Conservation (phyloP, 768 basidiomycete species). For the Trametes meyenii region DNA sequence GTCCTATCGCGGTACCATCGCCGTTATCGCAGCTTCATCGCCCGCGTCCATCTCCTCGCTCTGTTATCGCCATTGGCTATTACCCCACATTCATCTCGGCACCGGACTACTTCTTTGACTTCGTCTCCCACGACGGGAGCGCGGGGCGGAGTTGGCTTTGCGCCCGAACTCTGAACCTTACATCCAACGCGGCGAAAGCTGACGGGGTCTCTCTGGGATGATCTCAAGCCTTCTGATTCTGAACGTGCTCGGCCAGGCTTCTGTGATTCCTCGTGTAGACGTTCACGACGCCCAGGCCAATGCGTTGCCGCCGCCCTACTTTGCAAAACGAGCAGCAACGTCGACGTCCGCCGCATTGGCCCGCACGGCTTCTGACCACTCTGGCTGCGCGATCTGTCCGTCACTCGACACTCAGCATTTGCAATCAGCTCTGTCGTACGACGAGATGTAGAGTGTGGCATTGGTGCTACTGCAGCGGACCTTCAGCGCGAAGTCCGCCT, state of each 20-base stretch:
- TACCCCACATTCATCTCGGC: slow-evolving; percentile 20
- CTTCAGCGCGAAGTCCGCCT: slow-evolving; percentile 1
- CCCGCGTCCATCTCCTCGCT: not conserved
- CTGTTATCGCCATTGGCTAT: slow-evolving; percentile 21
- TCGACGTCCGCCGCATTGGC: not conserved
- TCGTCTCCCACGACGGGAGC: slow-evolving; percentile 7
- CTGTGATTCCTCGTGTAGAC: slow-evolving; percentile 10
- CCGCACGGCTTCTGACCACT: not conserved
- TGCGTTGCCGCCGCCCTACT: not conserved
- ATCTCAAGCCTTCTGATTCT: slow-evolving; percentile 13
- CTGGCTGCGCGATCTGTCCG: not conserved
- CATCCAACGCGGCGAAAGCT: slow-evolving; percentile 4
- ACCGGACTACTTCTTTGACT: slow-evolving; percentile 13
- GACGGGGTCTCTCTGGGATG: slow-evolving; percentile 9
- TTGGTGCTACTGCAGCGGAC: not conserved
- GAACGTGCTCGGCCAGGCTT: not conserved
- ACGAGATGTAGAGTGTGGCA: no score
- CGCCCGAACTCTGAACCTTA: slow-evolving; percentile 1
- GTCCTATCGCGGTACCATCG: slow-evolving; percentile 19
- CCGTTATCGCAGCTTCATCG: slow-evolving; percentile 18
- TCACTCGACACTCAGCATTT: not conserved
- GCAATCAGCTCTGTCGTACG: not conserved
- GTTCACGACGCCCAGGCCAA: slow-evolving; percentile 2
- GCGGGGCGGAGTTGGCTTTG: slow-evolving; percentile 8
- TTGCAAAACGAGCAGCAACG: not conserved